phyloP scores from a whole-genome alignment of 352 stramenopile species.

The Globisporangium viniferum region DNA sequence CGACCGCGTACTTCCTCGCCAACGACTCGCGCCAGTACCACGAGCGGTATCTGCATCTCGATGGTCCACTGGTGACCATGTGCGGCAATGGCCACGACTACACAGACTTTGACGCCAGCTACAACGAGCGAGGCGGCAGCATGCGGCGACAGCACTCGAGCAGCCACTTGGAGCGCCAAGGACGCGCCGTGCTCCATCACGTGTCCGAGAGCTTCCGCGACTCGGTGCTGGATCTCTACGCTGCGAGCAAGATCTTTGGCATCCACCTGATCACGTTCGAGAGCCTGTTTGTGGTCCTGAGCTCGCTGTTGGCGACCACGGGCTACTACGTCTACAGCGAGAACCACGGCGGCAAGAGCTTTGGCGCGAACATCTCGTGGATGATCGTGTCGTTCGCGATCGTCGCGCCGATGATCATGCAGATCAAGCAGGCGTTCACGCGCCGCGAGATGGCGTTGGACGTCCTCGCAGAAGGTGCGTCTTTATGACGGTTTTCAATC shows the following conservation, averaged over 20 bases:
- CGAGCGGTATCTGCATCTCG: conserved; percentile 8
- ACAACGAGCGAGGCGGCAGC: not conserved
- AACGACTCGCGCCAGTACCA: conserved; percentile 8
- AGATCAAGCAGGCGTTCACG: conserved; percentile 80
- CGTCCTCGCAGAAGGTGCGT: conserved; percentile 55
- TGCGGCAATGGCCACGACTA: conserved; percentile 22
- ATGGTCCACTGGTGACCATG: conserved; percentile 13
- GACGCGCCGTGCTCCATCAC: conserved; percentile 23
- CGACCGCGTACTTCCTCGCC: conserved; percentile 14
- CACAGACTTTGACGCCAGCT: conserved; percentile 16
- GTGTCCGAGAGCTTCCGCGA: conserved; percentile 47
- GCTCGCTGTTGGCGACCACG: conserved; percentile 56
- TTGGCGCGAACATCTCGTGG: conserved; percentile 84
- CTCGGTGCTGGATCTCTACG: conserved; percentile 74
- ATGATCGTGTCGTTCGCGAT: conserved; percentile 80
- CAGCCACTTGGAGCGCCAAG: conserved; percentile 12
- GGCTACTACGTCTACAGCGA: conserved; percentile 67
- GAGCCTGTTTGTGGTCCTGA: conserved; percentile 62
- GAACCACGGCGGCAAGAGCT: conserved; percentile 29
- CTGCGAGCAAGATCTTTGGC: conserved; percentile 69
- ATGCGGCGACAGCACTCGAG: conserved; percentile 13
- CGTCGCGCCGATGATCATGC: conserved; percentile 86
- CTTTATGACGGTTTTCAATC: not conserved
- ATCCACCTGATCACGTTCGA: conserved; percentile 80
- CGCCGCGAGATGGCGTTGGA: conserved; percentile 69